These are phyloP conservation scores for Botrytis fabae DNA, from an alignment of 2,329 filamentous ascomycete genomes.

Conservation along the genomic window DNA sequence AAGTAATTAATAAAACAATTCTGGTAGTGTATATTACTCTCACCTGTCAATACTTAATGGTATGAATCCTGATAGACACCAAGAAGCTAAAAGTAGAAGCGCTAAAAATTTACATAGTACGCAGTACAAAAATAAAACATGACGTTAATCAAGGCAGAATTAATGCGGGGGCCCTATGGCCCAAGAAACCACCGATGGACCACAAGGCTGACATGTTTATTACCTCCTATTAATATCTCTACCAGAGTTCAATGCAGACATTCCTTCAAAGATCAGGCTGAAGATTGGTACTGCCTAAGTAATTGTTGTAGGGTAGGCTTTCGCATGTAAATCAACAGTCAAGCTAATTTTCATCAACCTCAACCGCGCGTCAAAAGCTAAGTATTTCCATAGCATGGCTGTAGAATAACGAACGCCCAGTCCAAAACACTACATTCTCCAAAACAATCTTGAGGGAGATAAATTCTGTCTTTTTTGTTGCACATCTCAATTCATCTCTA, in stretches of 20 bases:
- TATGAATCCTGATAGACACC: neutral
- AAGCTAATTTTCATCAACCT: neutral
- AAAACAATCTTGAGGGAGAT: accelerated
- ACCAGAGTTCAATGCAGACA: neutral
- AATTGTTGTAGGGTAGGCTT: neutral
- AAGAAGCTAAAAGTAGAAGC: neutral
- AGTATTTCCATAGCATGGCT: neutral
- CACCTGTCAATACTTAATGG: neutral
- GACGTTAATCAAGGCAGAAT: neutral
- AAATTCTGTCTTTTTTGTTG: neutral
- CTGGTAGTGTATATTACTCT: neutral
- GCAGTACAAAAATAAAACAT: neutral
- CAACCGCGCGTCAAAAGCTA: neutral
- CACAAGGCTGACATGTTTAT: neutral
- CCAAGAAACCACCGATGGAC: neutral
- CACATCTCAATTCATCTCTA: neutral
- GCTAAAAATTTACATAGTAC: neutral
- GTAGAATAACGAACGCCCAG: neutral
- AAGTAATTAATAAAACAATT: neutral
- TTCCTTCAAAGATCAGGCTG: neutral
- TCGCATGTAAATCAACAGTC: neutral
- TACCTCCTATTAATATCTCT: neutral
- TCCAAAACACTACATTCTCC: neutral
- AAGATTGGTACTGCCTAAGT: neutral
- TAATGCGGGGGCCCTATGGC: neutral